Evolutionary conservation across 2,329 filamentous ascomycete species (phyloP).

Genomic region (Alternaria panax): DNA sequence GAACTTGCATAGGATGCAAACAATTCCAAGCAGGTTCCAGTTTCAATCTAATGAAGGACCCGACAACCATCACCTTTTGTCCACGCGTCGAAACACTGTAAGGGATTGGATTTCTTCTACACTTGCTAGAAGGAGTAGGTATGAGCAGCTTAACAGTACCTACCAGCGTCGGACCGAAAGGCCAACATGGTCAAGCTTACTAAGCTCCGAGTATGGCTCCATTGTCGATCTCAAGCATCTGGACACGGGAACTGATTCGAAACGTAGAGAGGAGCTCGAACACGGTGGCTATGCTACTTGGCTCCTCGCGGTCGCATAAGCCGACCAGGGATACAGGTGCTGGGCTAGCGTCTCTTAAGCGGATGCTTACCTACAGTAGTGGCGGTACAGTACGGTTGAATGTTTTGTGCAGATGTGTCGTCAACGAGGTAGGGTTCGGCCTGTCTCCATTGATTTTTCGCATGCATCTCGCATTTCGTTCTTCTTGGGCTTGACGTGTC

Average conservation of each 20-base stretch:
- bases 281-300: background rate
- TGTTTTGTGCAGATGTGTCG: background rate
- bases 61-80: background rate
- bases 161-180: slow-evolving; percentile 1
- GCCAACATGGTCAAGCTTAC: background rate
- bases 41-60: background rate
- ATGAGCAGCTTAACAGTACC: background rate
- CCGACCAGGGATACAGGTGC: background rate
- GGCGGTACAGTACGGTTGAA: background rate
- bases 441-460: background rate
- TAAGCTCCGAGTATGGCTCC: background rate
- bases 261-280: background rate
- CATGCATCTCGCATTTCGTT: background rate
- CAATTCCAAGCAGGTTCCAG: background rate
- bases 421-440: background rate
- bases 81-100: background rate
- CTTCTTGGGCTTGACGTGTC: background rate
- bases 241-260: background rate
- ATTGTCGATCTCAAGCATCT: background rate
- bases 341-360: background rate
- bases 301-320: background rate
- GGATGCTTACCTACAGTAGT: background rate
- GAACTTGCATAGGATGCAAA: background rate
- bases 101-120: background rate
- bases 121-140: background rate